phyloP scores from a whole-genome alignment of 225 moss, liverwort and hornwort species.

The Marchantia polymorpha region DNA sequence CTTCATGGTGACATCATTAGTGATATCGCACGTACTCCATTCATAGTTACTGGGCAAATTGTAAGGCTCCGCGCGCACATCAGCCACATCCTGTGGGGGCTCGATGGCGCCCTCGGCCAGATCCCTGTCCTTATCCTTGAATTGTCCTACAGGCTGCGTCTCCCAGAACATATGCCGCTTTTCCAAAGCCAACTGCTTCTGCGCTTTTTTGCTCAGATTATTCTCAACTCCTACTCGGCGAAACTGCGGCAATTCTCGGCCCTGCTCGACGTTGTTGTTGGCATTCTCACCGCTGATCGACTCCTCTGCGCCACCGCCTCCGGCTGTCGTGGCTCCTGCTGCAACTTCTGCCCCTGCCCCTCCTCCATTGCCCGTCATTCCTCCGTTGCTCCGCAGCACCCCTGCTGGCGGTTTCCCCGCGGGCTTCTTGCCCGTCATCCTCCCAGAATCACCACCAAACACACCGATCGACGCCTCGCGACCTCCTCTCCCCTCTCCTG shows the following conservation, averaged over 20 bases:
- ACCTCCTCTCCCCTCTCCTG: neutral
- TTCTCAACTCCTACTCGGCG: conserved; percentile 44
- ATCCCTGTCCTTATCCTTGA: conserved; percentile 56
- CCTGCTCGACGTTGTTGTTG: conserved; percentile 9
- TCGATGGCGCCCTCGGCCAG: conserved; percentile 73
- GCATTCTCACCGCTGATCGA: conserved; percentile 28
- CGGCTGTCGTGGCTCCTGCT: neutral
- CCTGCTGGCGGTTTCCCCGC: conserved; percentile 1
- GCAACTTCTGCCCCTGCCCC: neutral
- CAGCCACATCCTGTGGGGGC: conserved; percentile 55
- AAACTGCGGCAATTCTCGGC: conserved; percentile 17
- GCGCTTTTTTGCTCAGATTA: conserved; percentile 53
- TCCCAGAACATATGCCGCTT: conserved; percentile 89
- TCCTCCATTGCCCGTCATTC: neutral
- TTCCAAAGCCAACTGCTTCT: conserved; percentile 55
- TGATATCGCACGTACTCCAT: conserved; percentile 94
- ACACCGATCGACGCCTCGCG: conserved; percentile 7
- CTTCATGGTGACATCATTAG: conserved; percentile 68
- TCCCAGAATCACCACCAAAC: conserved; percentile 10
- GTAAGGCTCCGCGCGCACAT: conserved; percentile 85
- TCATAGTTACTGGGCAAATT: conserved; percentile 88
- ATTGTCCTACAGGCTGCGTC: conserved; percentile 89
- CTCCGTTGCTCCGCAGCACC: conserved; percentile 4
- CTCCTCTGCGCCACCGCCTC: conserved; percentile 11
- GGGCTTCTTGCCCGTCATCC: conserved; percentile 35